Conservation (phyloP, 768 basidiomycete genomes). For the Boletus insuetus region DNA sequence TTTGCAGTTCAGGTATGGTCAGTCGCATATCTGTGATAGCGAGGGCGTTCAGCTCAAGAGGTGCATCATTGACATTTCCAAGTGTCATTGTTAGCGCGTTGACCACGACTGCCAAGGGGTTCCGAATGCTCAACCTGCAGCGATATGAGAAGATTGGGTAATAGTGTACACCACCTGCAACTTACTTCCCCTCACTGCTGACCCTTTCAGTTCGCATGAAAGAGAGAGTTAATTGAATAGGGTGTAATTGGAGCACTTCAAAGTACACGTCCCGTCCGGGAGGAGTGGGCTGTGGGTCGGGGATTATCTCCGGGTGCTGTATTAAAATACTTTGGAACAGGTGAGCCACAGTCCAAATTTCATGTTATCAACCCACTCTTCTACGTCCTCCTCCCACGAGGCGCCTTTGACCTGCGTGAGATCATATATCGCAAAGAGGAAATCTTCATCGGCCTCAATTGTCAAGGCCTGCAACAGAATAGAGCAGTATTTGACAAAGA, state of each 20-base stretch:
- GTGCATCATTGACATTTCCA: constrained; percentile 95
- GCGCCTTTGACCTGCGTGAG: constrained; percentile 88
- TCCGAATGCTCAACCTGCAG: constrained; percentile 68
- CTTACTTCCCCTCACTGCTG: constrained; percentile 91
- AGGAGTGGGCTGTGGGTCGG: constrained; percentile 65
- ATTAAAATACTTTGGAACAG: constrained; percentile 60
- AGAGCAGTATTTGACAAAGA: constrained; percentile 98
- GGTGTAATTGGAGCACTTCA: constrained; percentile 92
- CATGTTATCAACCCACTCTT: constrained; percentile 56
- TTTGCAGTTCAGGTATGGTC: constrained; percentile 78
- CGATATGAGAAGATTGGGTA: constrained; percentile 3
- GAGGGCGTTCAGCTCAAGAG: constrained; percentile 90
- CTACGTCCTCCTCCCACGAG: constrained; percentile 76
- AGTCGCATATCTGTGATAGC: constrained; percentile 93
- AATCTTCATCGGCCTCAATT: constrained; percentile 96
- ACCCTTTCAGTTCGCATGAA: constrained; percentile 97
- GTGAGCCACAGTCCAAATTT: constrained; percentile 1
- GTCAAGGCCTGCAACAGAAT: constrained; percentile 91
- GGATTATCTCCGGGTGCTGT: constrained; percentile 60
- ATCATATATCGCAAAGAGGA: constrained; percentile 89
- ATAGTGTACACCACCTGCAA: neutral
- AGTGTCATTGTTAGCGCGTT: constrained; percentile 96
- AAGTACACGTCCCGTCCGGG: constrained; percentile 87
- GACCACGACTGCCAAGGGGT: constrained; percentile 89
- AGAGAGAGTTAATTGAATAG: constrained; percentile 86